phyloP scores from a whole-genome alignment of 495 filamentous ascomycete species.

The Alectoria sarmentosa region DNA sequence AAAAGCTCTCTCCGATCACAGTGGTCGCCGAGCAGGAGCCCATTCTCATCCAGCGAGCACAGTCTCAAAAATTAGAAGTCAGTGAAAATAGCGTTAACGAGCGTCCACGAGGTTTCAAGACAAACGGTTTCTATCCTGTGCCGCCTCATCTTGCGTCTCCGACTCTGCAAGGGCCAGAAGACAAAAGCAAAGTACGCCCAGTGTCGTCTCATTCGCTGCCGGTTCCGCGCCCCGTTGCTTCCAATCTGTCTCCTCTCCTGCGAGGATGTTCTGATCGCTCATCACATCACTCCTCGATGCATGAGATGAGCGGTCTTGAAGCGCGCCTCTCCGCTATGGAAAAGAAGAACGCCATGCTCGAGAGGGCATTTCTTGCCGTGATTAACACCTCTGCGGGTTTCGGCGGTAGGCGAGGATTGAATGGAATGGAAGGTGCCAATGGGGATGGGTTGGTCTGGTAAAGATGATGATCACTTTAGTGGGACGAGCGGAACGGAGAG shows the following conservation, averaged over 20 bases:
- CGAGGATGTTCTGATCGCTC: not conserved
- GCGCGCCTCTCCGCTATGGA: constrained; percentile 30
- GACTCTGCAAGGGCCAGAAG: not conserved
- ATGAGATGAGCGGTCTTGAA: constrained; percentile 24
- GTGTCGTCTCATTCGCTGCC: constrained; percentile 13
- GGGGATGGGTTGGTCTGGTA: not conserved
- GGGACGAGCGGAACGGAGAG: not conserved
- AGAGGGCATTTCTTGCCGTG: constrained; percentile 33
- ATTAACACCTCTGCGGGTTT: constrained; percentile 16
- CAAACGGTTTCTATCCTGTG: constrained; percentile 4
- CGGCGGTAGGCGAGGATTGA: not conserved
- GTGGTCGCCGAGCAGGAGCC: constrained; percentile 21
- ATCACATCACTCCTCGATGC: not conserved
- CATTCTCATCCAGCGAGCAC: not conserved
- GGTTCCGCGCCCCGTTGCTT: not conserved
- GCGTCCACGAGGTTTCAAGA: not conserved
- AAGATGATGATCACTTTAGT: not conserved
- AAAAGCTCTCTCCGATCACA: constrained; percentile 19
- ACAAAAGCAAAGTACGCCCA: not conserved
- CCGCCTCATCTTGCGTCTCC: constrained; percentile 1
- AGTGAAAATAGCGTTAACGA: constrained; percentile 3
- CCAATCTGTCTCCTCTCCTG: constrained; percentile 2
- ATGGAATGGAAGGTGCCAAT: not conserved
- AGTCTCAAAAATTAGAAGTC: not conserved
- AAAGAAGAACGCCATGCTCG: constrained; percentile 32